These are phyloP conservation scores for Fusarium tjaetaba DNA, from an alignment of 2,329 filamentous ascomycete species.

Conservation along the genomic window DNA sequence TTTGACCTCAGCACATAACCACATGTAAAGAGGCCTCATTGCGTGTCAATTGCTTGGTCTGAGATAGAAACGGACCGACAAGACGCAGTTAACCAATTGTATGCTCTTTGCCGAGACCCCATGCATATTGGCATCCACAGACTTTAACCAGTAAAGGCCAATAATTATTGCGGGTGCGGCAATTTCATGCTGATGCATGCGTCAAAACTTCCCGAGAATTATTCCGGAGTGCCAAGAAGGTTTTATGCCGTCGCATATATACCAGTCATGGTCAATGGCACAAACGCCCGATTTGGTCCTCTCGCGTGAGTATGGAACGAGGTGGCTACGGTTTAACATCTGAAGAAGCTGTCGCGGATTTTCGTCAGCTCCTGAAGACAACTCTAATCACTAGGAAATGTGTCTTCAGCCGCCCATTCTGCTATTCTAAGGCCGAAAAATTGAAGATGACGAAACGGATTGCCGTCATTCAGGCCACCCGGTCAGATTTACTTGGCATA, in stretches of 20 bases:
- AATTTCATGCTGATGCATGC: neutral
- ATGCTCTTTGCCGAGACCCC: rapidly evolving
- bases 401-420: rapidly evolving
- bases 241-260: neutral
- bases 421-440: rapidly evolving
- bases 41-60: neutral
- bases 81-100: rapidly evolving
- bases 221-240: neutral
- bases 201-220: neutral
- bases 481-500: neutral
- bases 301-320: neutral
- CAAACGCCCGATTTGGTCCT: rapidly evolving
- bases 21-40: neutral
- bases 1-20: neutral
- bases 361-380: no score
- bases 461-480: rapidly evolving
- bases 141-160: neutral
- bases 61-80: neutral
- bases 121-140: neutral
- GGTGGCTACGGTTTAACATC: rapidly evolving
- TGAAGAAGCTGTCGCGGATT: no score
- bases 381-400: no score
- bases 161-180: neutral
- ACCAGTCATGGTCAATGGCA: no score
- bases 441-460: neutral